phyloP scores from a whole-genome alignment of 2,329 filamentous ascomycete species.

The Dryadomyces quercivorus region DNA sequence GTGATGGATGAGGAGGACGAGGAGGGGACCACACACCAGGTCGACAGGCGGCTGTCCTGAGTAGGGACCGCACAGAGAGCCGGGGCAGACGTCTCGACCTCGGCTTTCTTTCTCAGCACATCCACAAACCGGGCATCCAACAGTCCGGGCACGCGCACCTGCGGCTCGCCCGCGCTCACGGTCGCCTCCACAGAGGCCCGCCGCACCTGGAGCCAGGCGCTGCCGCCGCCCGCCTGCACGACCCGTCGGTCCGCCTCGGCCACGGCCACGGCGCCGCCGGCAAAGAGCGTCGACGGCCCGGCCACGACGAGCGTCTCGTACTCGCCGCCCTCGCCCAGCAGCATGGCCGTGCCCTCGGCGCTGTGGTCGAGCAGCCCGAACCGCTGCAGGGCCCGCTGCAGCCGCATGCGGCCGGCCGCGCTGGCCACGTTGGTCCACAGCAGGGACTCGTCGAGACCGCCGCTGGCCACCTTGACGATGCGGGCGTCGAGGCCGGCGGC shows the following conservation, averaged over 20 bases:
- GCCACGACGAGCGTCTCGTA: slow-evolving; percentile 87
- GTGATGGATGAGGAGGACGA: slow-evolving; percentile 22
- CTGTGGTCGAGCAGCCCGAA: slow-evolving; percentile 55
- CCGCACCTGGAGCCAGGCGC: slow-evolving; percentile 55
- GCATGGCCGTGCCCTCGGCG: slow-evolving; percentile 33
- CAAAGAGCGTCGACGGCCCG: slow-evolving; percentile 63
- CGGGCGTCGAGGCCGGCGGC: slow-evolving; percentile 68
- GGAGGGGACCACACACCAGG: slow-evolving; percentile 18
- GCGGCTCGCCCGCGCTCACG: slow-evolving; percentile 5
- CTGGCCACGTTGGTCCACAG: slow-evolving; percentile 72
- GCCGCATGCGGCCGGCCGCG: slow-evolving; percentile 29
- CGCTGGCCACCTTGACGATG: slow-evolving; percentile 89
- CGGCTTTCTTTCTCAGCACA: slow-evolving; percentile 19
- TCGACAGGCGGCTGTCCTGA: not conserved
- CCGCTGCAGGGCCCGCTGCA: slow-evolving; percentile 43
- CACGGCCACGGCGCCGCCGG: slow-evolving; percentile 49
- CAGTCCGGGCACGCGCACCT: slow-evolving; percentile 46
- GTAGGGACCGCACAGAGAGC: not conserved
- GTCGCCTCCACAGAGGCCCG: slow-evolving; percentile 37
- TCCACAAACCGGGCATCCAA: slow-evolving; percentile 50
- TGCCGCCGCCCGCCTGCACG: slow-evolving; percentile 61
- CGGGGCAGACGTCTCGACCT: not conserved
- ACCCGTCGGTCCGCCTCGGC: slow-evolving; percentile 37
- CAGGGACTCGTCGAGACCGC: slow-evolving; percentile 68
- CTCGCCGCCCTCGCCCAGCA: slow-evolving; percentile 87